Evolutionary conservation across 139 green algal species (phyloP), one percentile per base, ranked within the genome.

Genomic region (Coelastrella sp.): DNA sequence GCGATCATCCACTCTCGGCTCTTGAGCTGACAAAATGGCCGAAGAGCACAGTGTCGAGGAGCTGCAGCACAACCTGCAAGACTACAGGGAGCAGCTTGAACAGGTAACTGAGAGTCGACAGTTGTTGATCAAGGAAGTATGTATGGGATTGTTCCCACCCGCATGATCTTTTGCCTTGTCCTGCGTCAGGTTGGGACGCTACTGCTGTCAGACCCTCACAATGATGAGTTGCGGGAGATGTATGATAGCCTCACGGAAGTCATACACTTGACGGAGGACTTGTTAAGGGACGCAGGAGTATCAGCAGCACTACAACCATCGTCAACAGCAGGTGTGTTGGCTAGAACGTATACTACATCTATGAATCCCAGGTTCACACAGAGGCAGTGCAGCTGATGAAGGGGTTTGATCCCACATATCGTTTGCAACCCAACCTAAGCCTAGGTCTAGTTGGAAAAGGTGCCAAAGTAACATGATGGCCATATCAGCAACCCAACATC

Each of bases 141-240:
- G n/a, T n/a, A n/a, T n/a, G n/a, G n/a, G n/a, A n/a, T n/a, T n/a
- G n/a, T n/a, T n/a, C n/a, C n/a, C n/a, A n/a, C n/a, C n/a, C n/a
- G n/a, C n/a, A n/a, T n/a, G n/a, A n/a, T n/a, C n/a, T n/a, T n/a
- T 19, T 34, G 57, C 57, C 7, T 37, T 6, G 27, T 19, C 27
- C 6, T 6, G 27, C 23, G 38, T 27, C 90, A 97, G 89, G 93
- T 97, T 3, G 92, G 95, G 69, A 86, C 92, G 48, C 87, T 97
- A 8, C 87, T 97, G 21, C 83, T 96, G n/a, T 53, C 89, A 19
- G 91, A 96, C 19, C 91, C 90, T 3, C 68, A 94, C 0, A 95
- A 96, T 87, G 88, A 88, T 21, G 94, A 97, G 83, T 91, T 96
- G 3, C 74, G 89, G 38, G 92, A 93, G 2, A 92, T 97, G 78